Evolutionary conservation across 2,329 filamentous ascomycete species (phyloP).

Genomic region (Penicillium sp.): DNA sequence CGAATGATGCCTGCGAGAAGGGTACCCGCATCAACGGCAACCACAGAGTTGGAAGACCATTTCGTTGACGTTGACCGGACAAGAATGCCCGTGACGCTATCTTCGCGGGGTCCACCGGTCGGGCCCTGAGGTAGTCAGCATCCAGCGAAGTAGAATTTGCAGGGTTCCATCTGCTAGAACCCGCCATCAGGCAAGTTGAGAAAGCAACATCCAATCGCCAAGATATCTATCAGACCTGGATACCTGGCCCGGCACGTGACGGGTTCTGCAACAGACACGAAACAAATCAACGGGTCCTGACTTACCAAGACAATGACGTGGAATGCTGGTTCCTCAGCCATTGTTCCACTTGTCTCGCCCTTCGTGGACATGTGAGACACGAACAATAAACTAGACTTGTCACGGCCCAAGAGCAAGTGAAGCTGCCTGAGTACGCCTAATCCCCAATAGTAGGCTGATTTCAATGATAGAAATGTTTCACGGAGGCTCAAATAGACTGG

Average conservation of each 20-base stretch:
- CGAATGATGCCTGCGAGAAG: slow-evolving; percentile 81
- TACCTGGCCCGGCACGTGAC: slow-evolving; percentile 6
- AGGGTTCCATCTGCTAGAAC: slow-evolving; percentile 15
- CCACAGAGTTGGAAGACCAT: slow-evolving; percentile 77
- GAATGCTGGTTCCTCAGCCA: slow-evolving; percentile 49
- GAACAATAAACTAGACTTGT: background rate
- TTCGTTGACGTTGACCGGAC: slow-evolving; percentile 75
- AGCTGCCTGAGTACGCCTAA: background rate
- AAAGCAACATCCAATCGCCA: background rate
- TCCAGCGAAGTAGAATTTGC: background rate
- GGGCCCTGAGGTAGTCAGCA: slow-evolving; percentile 62
- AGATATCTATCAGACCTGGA: background rate
- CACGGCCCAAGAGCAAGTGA: background rate
- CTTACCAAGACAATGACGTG: slow-evolving; percentile 74
- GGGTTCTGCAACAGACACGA: background rate
- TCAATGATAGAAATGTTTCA: background rate
- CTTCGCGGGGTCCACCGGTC: slow-evolving; percentile 84
- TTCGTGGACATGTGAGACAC: slow-evolving; percentile 4
- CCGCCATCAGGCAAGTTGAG: slow-evolving; percentile 4
- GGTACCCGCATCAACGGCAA: slow-evolving; percentile 92
- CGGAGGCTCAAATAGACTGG: background rate
- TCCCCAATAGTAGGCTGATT: background rate
- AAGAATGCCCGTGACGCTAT: slow-evolving; percentile 84
- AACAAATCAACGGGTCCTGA: slow-evolving; percentile 19
- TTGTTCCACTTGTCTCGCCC: slow-evolving; percentile 4